phyloP scores from a whole-genome alignment of 805 yeast species.

The Kluyveromyces nonfermentans region DNA sequence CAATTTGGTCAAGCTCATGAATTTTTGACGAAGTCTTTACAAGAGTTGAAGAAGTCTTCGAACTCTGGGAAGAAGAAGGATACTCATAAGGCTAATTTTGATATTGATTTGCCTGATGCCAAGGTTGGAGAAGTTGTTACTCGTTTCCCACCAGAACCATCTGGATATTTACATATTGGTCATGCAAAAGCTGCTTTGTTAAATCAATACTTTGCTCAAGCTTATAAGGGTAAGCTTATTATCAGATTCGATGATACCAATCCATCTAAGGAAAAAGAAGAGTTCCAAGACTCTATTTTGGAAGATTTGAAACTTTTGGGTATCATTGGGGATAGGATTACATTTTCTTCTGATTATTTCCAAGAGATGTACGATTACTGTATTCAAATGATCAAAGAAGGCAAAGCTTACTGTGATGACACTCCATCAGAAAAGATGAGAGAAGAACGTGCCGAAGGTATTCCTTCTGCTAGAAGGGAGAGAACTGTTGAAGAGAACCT shows the following conservation, averaged over 20 bases:
- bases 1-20: constrained; percentile 65
- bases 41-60: constrained; percentile 63
- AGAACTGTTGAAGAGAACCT: constrained; percentile 89
- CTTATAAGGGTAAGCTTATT: constrained; percentile 91
- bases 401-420: constrained; percentile 96
- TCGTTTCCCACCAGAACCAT: constrained; percentile 99
- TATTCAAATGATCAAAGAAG: constrained; percentile 81
- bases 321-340: constrained; percentile 79
- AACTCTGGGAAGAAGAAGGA: constrained; percentile 68
- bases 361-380: constrained; percentile 84
- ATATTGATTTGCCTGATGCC: constrained; percentile 87
- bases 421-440: constrained; percentile 93
- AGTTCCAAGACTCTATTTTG: constrained; percentile 87
- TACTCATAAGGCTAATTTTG: constrained; percentile 88
- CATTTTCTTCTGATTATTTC: constrained; percentile 92
- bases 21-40: constrained; percentile 53
- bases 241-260: constrained; percentile 97
- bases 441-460: constrained; percentile 97
- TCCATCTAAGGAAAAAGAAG: constrained; percentile 92
- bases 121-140: constrained; percentile 92
- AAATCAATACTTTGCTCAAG: constrained; percentile 93
- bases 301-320: constrained; percentile 89
- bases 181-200: constrained; percentile 97
- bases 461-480: constrained; percentile 85
- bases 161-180: constrained; percentile 95